Percentiles rank a stretch among this genome's conserved stretches.
These are phyloP conservation scores for Solanum hybrid DNA, from an alignment of 305 asterid species.

Conservation along the genomic window DNA sequence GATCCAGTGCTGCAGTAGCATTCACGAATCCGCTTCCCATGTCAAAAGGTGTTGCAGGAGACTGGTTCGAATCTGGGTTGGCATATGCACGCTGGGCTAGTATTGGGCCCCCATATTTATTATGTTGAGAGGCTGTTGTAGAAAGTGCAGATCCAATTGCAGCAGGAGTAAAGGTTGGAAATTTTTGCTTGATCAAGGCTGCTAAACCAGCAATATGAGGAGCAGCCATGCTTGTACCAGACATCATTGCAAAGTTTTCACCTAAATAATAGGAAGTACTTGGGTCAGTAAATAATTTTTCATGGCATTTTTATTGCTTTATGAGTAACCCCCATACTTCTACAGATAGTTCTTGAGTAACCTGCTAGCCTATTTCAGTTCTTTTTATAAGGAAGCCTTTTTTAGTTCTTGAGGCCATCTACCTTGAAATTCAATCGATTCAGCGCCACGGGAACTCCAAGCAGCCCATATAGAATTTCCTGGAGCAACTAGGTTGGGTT, in stretches of 20 bases:
- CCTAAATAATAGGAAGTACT: conserved; percentile 27
- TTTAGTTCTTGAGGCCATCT: not conserved
- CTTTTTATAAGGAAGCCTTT: not conserved
- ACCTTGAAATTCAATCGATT: conserved; percentile 86
- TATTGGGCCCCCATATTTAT: conserved; percentile 65
- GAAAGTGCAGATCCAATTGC: conserved; percentile 91
- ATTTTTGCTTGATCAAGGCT: conserved; percentile 74
- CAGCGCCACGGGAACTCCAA: conserved; percentile 86
- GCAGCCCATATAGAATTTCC: conserved; percentile 97
- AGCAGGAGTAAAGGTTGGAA: conserved; percentile 62
- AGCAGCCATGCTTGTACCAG: conserved; percentile 99
- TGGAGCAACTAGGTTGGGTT: conserved; percentile 94
- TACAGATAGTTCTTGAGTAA: not conserved
- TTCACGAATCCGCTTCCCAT: conserved; percentile 98
- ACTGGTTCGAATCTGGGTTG: conserved; percentile 74
- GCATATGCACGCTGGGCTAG: conserved; percentile 88
- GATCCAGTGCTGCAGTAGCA: conserved; percentile 89
- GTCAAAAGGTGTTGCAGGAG: conserved; percentile 96
- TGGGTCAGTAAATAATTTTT: conserved; percentile 5
- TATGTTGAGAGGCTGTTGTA: conserved; percentile 68
- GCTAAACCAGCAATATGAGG: conserved; percentile 97
- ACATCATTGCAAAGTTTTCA: conserved; percentile 93
- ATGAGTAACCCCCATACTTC: not conserved
- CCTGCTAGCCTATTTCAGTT: not conserved
- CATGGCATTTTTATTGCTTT: not conserved